A percentile compares a stretch with the other conserved stretches of the same genome.
These are phyloP conservation scores for Castanea mollissima DNA, from an alignment of 306 rosid genomes.

Conservation along the genomic window DNA sequence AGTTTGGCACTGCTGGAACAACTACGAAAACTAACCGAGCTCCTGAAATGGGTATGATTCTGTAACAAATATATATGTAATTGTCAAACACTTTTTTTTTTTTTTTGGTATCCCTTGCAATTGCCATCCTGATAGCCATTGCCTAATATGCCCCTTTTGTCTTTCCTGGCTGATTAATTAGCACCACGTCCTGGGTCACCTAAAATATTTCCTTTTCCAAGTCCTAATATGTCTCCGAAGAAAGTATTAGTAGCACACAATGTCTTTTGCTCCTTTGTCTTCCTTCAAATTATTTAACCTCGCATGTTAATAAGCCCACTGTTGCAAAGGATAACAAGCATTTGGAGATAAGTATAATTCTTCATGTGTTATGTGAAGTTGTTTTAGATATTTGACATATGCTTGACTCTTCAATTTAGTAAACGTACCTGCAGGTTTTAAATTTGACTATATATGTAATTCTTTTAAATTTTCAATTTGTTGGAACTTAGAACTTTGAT, in stretches of 20 bases:
- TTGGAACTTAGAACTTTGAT: too few relatives aligned
- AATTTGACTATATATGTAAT: too few relatives aligned
- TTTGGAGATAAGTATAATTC: background rate
- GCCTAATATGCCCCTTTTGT: constrained; percentile 17
- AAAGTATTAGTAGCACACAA: constrained; percentile 92
- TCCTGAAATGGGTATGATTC: constrained; percentile 71
- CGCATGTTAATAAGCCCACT: background rate
- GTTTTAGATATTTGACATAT: background rate
- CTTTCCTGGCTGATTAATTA: constrained; percentile 38
- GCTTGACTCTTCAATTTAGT: background rate
- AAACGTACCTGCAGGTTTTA: too few relatives aligned
- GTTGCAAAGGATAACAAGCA: constrained; percentile 1
- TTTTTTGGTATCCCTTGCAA: background rate
- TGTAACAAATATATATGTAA: constrained; percentile 7
- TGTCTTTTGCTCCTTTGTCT: constrained; percentile 4
- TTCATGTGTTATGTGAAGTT: background rate
- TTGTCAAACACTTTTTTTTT: background rate
- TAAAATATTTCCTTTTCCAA: constrained; percentile 83
- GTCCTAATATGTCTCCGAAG: constrained; percentile 98
- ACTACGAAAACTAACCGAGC: constrained; percentile 41
- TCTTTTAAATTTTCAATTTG: too few relatives aligned
- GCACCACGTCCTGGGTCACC: constrained; percentile 94
- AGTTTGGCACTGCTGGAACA: constrained; percentile 77
- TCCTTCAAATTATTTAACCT: background rate
- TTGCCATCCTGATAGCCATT: constrained; percentile 9